Base-by-base conservation (phyloP, 495 filamentous ascomycete species). In the Stereocaulon alpinum region DNA sequence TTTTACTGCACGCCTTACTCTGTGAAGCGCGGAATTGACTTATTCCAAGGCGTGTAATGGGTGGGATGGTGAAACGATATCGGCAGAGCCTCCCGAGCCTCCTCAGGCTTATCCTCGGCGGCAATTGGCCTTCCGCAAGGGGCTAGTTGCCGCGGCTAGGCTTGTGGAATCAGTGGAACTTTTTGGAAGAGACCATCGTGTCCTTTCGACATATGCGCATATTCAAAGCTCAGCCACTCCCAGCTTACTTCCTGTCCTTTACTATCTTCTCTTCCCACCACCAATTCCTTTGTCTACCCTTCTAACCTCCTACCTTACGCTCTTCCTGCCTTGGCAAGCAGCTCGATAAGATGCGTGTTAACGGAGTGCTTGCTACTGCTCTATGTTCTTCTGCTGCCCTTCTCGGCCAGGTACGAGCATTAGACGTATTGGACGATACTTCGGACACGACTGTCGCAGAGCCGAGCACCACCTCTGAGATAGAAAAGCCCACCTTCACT, bases 401-500 rank as follows among this genome's bases (percentile, higher is more conserved):
- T 59, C 73, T 91, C 64, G 82, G 86, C 69, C 78, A 80, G 59
- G 87, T 81, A 66, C 79, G 80, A 69, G 89, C 88, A 24, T 24
- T 24, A 62, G 86, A 91, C 69, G 88, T 82, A 44, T 71, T 64
- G 10, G 73, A 72, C 37, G 76, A 76, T 64, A 71, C 76, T 22
- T 58, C 66, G 18, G 58, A 69, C 10, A 55, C 65, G 20, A 54
- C 64, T 27, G 29, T 67, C 12, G 60, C 61, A 22, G 75, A 81
- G 68, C 74, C 83, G 17, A 70, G 70, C 15, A 79, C 87, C 27
- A 74, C 80, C 43, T 75, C 84, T 59, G 75, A 77, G 27, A 68
- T 82, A 44, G 78, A 83, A 70, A 83, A 86, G 65, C 91, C 93
- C 24, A 89, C 85, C 51, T 96, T 95, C 71, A 95, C 91, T 58